phyloP scores from a whole-genome alignment of 306 rosid genomes.

The Alnus rubra region DNA sequence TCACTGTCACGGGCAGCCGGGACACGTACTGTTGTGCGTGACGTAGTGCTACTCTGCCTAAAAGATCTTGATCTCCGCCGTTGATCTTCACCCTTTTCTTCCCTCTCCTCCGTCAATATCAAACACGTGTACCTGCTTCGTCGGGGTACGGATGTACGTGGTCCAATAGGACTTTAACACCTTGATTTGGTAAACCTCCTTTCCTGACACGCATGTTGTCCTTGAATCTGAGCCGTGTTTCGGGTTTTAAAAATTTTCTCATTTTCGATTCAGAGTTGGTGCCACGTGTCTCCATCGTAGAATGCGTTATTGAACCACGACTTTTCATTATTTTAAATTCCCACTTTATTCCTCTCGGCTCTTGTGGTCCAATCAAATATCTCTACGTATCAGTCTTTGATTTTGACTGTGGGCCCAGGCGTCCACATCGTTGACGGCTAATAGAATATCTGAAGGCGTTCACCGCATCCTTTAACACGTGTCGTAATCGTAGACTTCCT shows the following conservation, averaged over 20 bases:
- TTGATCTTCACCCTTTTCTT: not conserved
- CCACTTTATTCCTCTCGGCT: constrained; percentile 19
- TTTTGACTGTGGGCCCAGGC: constrained; percentile 15
- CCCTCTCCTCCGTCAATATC: not conserved
- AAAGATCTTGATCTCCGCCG: constrained; percentile 16
- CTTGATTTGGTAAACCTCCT: constrained; percentile 15
- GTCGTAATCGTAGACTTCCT: not conserved
- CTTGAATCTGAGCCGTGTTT: not conserved
- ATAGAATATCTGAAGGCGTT: not conserved
- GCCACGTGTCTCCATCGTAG: constrained; percentile 27
- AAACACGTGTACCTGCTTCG: constrained; percentile 34
- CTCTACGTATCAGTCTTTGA: constrained; percentile 25
- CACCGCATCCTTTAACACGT: constrained; percentile 16
- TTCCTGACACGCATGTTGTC: constrained; percentile 46
- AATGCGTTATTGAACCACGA: constrained; percentile 5
- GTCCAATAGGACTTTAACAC: constrained; percentile 20
- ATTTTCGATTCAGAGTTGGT: not conserved
- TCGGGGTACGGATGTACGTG: constrained; percentile 25
- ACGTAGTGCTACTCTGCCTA: constrained; percentile 17
- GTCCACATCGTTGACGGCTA: constrained; percentile 37
- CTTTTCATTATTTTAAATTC: constrained; percentile 2
- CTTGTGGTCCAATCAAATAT: constrained; percentile 41
- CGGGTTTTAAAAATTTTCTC: constrained; percentile 7
- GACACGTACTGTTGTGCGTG: constrained; percentile 20
- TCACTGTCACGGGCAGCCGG: constrained; percentile 7